phyloP scores from a whole-genome alignment of 1,284 basidiomycete species.

The Microbotryomycetes sp. region DNA sequence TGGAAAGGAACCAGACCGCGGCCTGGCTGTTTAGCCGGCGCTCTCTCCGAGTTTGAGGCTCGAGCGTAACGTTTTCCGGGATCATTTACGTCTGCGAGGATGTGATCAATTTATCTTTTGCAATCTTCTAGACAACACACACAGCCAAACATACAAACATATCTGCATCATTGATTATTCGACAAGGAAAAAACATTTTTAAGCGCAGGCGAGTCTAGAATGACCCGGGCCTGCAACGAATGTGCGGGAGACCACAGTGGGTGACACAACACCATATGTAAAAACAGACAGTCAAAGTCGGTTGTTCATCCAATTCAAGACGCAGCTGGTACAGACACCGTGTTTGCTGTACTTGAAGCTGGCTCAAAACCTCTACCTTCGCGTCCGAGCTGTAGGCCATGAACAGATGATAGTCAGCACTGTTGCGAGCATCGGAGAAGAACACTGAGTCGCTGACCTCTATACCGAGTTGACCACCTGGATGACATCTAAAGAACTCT shows the following conservation, averaged over 20 bases:
- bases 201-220: too few relatives aligned
- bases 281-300: too few relatives aligned
- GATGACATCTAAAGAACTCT: constrained; percentile 42
- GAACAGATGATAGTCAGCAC: not conserved
- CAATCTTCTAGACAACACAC: not conserved
- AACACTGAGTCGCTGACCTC: constrained; percentile 10
- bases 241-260: too few relatives aligned
- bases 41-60: not conserved
- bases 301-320: too few relatives aligned
- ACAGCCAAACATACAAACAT: not conserved
- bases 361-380: constrained; percentile 17
- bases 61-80: not conserved
- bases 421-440: not conserved
- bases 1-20: not conserved
- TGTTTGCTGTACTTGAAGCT: not conserved
- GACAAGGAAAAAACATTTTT: not conserved
- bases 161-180: not conserved
- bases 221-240: too few relatives aligned
- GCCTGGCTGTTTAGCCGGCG: not conserved
- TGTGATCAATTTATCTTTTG: not conserved
- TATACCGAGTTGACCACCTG: constrained; percentile 42
- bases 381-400: constrained; percentile 25
- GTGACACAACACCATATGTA: too few relatives aligned
- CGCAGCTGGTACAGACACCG: not conserved
- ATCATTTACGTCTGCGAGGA: not conserved